Percentiles rank a stretch among this genome's conserved stretches.
Conservation (phyloP, 1,139 yeast genomes). For the Sugiyamaella grinbergsii region DNA sequence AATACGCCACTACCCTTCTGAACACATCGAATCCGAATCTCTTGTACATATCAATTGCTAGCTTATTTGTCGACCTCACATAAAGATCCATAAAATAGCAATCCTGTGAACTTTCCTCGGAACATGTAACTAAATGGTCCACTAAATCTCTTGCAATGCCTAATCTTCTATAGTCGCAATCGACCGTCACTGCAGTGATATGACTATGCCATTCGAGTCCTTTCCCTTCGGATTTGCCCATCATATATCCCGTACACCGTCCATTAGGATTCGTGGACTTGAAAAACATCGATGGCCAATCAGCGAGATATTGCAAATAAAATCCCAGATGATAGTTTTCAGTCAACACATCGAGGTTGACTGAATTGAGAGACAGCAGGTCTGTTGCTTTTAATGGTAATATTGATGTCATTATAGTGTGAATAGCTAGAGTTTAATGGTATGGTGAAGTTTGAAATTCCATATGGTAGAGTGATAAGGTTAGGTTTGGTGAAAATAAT, state of each 20-base stretch:
- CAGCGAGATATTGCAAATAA: conserved; percentile 76
- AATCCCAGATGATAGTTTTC: conserved; percentile 86
- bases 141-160: conserved; percentile 79
- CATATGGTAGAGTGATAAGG: not conserved
- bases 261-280: conserved; percentile 55
- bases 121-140: conserved; percentile 66
- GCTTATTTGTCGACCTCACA: conserved; percentile 78
- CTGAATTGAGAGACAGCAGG: conserved; percentile 66
- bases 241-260: conserved; percentile 52
- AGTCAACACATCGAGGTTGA: conserved; percentile 84
- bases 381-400: conserved; percentile 87
- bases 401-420: conserved; percentile 65
- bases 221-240: conserved; percentile 94
- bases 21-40: conserved; percentile 82
- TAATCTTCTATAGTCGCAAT: conserved; percentile 76
- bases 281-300: conserved; percentile 91
- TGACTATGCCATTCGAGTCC: conserved; percentile 93
- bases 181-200: conserved; percentile 93
- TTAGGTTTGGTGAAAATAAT: not conserved
- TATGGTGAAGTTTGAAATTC: not conserved
- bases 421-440: not conserved
- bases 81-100: conserved; percentile 87
- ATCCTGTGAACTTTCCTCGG: conserved; percentile 55
- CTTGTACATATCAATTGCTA: conserved; percentile 82
- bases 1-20: conserved; percentile 88